Conservation (phyloP, 2,329 filamentous ascomycete genomes). For the Cyclaneusma minus region DNA sequence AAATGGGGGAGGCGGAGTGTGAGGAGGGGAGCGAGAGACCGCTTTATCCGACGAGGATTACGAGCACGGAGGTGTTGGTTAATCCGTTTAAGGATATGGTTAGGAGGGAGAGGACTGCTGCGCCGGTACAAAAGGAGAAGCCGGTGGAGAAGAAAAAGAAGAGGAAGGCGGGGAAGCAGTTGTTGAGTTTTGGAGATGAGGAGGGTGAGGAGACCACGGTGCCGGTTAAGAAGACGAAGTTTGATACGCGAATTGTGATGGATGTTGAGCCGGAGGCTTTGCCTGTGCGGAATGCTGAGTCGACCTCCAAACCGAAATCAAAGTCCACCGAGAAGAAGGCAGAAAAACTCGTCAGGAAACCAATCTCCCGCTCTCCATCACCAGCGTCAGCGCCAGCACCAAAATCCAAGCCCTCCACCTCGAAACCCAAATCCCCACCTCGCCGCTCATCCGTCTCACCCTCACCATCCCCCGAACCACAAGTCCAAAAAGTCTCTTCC, state of each 20-base stretch:
- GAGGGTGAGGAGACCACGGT: constrained; percentile 40
- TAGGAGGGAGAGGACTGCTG: constrained; percentile 44
- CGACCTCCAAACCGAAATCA: constrained; percentile 15
- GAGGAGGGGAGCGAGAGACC: constrained; percentile 68
- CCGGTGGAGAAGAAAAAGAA: constrained; percentile 47
- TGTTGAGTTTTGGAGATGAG: constrained; percentile 62
- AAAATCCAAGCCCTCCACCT: too few relatives aligned
- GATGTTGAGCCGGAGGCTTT: constrained; percentile 26
- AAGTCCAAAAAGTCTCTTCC: constrained; percentile 21
- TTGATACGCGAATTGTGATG: constrained; percentile 60
- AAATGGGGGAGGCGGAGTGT: constrained; percentile 80
- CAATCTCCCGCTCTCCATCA: constrained; percentile 20
- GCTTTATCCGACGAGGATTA: constrained; percentile 71
- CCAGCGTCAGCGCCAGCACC: constrained; percentile 21
- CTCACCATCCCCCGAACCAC: constrained; percentile 21
- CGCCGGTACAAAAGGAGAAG: constrained; percentile 28
- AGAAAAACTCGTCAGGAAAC: constrained; percentile 13
- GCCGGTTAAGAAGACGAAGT: constrained; percentile 60
- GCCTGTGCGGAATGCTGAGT: constrained; percentile 13
- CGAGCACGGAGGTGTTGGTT: constrained; percentile 56
- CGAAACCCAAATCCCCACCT: constrained; percentile 17
- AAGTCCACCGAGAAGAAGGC: constrained; percentile 18
- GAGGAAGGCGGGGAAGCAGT: constrained; percentile 58
- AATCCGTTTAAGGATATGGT: constrained; percentile 77
- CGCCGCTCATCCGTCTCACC: constrained; percentile 19